These are phyloP conservation scores for Alternaria tenuissima DNA, from an alignment of 2,329 filamentous ascomycete genomes.

Conservation along the genomic window DNA sequence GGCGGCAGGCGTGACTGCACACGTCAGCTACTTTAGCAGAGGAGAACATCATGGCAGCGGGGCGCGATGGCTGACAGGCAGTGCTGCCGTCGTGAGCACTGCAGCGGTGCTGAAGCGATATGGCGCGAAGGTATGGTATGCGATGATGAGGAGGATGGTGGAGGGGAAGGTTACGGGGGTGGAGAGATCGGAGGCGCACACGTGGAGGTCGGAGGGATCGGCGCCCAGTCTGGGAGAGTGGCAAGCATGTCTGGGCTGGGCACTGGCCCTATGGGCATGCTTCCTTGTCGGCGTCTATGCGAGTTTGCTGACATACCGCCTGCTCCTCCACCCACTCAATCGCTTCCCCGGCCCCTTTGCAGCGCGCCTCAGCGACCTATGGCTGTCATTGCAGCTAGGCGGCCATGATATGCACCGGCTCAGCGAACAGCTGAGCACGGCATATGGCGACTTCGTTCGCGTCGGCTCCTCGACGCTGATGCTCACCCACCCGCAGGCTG, in stretches of 20 bases:
- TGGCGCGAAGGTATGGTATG: no score
- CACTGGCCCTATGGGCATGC: neutral
- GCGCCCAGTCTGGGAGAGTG: no score
- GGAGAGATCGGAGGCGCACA: no score
- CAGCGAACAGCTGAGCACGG: neutral
- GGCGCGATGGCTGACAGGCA: neutral
- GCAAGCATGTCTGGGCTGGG: neutral
- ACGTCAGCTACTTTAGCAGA: neutral
- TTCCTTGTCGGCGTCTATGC: neutral
- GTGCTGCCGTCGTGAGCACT: neutral
- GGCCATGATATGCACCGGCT: conserved; percentile 3
- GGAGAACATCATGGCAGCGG: conserved; percentile 2
- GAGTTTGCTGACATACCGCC: neutral
- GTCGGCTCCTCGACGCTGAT: conserved; percentile 1
- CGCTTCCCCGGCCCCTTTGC: neutral
- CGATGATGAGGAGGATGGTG: no score
- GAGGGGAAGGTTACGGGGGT: no score
- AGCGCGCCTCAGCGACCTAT: neutral
- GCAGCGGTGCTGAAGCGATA: no score
- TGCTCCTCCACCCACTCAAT: neutral
- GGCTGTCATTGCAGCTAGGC: neutral
- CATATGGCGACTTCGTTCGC: neutral
- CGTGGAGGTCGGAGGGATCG: no score
- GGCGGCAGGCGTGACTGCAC: neutral
- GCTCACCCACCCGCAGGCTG: conserved; percentile 2